Evolutionary conservation across 768 basidiomycete genomes (phyloP), one percentile per base, ranked within the genome.

Genomic region (Sutorius australiensis): DNA sequence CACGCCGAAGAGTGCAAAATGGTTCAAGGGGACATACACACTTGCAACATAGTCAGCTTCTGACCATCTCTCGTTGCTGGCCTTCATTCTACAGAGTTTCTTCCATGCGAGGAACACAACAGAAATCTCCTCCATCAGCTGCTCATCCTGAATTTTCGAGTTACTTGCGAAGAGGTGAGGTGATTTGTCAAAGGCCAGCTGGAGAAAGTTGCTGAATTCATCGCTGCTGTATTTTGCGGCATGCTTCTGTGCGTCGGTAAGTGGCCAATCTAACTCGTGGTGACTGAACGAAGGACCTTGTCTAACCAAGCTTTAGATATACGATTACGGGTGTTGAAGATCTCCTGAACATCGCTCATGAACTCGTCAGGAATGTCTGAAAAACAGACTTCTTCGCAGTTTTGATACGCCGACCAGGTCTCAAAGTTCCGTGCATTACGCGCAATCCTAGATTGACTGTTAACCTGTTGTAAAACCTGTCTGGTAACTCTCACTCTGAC

Each of bases 31-130:
- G 50, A 65, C 79, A 45, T 62, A 83, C 79, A 82, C 79, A 46
- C 77, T 78, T n/a, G 75, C 73, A 14, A 73, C 79, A 51, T 73
- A 80, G 55, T 81, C 81, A 1, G 80, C 78, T 56, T 83, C 81
- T 3, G 77, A 79, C 67, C 73, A 77, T 59, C 71, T 80, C 48
- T 79, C 75, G 17, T 72, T 72, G 6, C 73, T 72, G 6, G 63
- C 63, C n/a, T 65, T 72, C 77, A 81, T 79, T 50, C 62, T 66
- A 9, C 64, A 60, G 7, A 80, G 66, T 34, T 70, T 71, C 27
- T 71, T 68, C 79, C 79, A 82, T 14, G 78, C 76, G 4, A 66
- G 64, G 46, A 72, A 76, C 9, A 80, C 76, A 5, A 56, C 61
- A 27, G 68, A 64, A 28, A 81, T 56, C 28, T 75, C 75, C n/a